Evolutionary conservation across 352 stramenopile genomes (phyloP).

Genomic region (Peronospora destructor): DNA sequence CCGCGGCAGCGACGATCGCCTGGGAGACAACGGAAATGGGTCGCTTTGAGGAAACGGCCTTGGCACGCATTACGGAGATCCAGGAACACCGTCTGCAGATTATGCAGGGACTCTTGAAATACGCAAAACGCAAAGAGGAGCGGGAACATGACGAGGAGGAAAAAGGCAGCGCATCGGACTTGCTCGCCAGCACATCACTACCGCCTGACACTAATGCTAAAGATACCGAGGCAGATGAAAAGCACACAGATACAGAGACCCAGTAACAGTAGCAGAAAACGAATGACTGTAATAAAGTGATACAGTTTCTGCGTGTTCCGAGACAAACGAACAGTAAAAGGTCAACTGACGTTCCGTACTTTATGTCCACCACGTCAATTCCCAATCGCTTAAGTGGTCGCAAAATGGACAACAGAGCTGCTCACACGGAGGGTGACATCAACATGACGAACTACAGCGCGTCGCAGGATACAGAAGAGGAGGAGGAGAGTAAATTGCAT

Average conservation of each 20-base stretch:
- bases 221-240: background rate
- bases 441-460: constrained; percentile 32
- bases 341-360: background rate
- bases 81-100: constrained; percentile 58
- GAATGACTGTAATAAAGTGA: too few species aligned
- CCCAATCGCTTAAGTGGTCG: background rate
- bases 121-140: constrained; percentile 50
- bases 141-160: constrained; percentile 2
- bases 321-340: constrained; percentile 1
- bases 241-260: background rate
- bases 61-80: constrained; percentile 48
- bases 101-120: constrained; percentile 52
- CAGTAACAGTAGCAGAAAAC: too few species aligned
- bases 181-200: background rate
- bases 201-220: constrained; percentile 1
- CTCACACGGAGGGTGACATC: constrained; percentile 7
- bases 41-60: constrained; percentile 34
- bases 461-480: constrained; percentile 41
- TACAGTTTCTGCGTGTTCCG: too few species aligned
- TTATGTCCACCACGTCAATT: background rate
- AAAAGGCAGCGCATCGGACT: constrained; percentile 3
- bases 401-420: background rate
- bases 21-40: constrained; percentile 46
- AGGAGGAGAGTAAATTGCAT: constrained; percentile 25
- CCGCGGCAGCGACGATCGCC: constrained; percentile 31